Evolutionary conservation across 1,139 yeast species (phyloP).

Genomic region (Petasospora rhodanensis): DNA sequence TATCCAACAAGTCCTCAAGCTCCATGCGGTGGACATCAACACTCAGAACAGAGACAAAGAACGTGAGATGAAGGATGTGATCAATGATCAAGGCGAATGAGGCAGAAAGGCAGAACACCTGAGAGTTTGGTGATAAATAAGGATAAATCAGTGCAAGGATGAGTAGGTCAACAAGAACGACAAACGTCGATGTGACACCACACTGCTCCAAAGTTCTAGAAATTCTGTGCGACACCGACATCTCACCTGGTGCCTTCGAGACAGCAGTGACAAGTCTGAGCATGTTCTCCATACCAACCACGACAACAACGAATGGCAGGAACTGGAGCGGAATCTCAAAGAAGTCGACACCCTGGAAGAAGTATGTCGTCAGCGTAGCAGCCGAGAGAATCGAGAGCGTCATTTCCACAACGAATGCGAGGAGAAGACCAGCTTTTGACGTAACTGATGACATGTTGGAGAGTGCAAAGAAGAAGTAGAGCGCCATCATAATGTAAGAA

Average conservation of each 20-base stretch:
- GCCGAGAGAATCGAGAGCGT: constrained; percentile 44
- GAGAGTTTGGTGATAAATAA: constrained; percentile 29
- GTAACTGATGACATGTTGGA: constrained; percentile 51
- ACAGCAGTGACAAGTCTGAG: constrained; percentile 39
- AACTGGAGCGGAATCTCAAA: constrained; percentile 36
- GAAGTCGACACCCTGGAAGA: constrained; percentile 30
- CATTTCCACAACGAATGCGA: constrained; percentile 57
- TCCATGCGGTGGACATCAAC: constrained; percentile 65
- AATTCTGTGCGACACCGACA: constrained; percentile 34
- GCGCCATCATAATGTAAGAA: constrained; percentile 29
- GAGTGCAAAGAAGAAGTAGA: constrained; percentile 42
- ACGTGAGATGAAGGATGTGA: constrained; percentile 56
- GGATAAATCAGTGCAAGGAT: constrained; percentile 26
- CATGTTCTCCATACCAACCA: constrained; percentile 42
- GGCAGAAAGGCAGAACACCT: constrained; percentile 38
- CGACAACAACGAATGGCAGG: constrained; percentile 36
- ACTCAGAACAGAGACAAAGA: constrained; percentile 57
- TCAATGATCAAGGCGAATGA: constrained; percentile 47
- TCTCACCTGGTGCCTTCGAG: constrained; percentile 39
- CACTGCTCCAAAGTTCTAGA: constrained; percentile 32
- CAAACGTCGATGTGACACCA: constrained; percentile 33
- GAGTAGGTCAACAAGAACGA: constrained; percentile 26
- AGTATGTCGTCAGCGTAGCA: constrained; percentile 43
- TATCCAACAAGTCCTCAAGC: constrained; percentile 46
- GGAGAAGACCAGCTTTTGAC: constrained; percentile 53